Base-by-base conservation (phyloP, 2,329 filamentous ascomycete species). In the Raffaelea ambrosiae region DNA sequence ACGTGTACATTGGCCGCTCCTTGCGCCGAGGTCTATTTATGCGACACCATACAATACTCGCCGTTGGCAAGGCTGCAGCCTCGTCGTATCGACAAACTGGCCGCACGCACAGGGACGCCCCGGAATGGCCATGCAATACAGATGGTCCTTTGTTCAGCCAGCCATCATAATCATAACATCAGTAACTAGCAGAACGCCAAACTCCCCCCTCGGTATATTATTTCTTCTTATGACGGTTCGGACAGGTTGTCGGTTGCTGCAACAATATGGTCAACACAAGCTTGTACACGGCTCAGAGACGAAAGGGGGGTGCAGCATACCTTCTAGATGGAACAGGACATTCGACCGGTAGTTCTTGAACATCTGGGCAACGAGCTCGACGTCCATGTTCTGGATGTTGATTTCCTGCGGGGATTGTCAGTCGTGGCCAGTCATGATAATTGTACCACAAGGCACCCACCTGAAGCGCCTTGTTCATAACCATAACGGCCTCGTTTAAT, bases 321-420 rank as follows among this genome's bases (percentile, higher is more conserved):
- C 93, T 81, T 97, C 93, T 5, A 98, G 76, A 59, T 98, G 93
- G 64, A 98, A 97, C 5, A 97, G 71, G 14, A 97, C 91, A 59
- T 97, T 98, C 11, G 89, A 95, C 65, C 96, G 90, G 64, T 98
- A 98, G 68, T 97, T 98, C 72, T 97, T 96, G 74, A 97, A 98
- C 93, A 98, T 98, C 63, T 97, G 91, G 1, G 91, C 90, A 5
- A 97, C 93, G 3, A 97, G 77, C 69, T 97, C 93, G 33, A 96
- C 88, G 62, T 98, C 95, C 89, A 97, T 96, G 65, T 97, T 98
- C 60, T 95, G 87, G 48, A 96, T 84, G 61, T 97, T 97, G 74
- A 97, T 96, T 57, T 97, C 91, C 86, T 95, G 57, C 3, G 5
- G 5, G 10, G 22, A 11, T 39, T 51, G 49, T 10, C 18, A 14